Conservation (phyloP, 306 rosid genomes). For the Echinosophora koreensis region DNA sequence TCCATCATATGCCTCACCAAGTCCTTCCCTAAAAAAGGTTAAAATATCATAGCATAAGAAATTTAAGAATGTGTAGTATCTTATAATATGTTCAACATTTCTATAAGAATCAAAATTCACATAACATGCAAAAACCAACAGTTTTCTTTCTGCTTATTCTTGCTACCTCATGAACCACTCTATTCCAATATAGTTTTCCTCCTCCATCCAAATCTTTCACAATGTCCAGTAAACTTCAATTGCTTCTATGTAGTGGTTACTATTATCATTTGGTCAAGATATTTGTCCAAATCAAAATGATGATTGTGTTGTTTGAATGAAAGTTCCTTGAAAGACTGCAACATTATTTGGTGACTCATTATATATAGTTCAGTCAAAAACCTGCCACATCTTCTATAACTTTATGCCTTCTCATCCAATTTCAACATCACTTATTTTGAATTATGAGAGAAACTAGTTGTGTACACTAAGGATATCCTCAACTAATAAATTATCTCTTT, state of each 20-base stretch:
- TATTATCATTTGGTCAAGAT: not conserved
- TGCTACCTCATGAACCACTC: not conserved
- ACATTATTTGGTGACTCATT: not conserved
- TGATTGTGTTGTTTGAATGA: not conserved
- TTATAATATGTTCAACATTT: conserved; percentile 10
- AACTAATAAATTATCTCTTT: not conserved
- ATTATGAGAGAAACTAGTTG: not conserved
- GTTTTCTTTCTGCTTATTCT: not conserved
- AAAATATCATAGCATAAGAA: conserved; percentile 36
- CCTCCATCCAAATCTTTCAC: not conserved
- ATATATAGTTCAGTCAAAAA: not conserved
- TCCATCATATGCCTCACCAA: conserved; percentile 87
- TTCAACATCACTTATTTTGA: not conserved
- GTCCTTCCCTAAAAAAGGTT: conserved; percentile 99
- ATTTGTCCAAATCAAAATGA: not conserved
- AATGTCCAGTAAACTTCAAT: not conserved
- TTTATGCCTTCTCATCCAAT: not conserved
- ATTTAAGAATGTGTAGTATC: not conserved
- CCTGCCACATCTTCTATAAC: not conserved
- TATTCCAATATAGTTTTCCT: not conserved
- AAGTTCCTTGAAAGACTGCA: not conserved
- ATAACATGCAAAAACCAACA: not conserved
- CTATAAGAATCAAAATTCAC: not conserved
- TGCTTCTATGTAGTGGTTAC: not conserved
- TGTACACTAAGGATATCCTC: not conserved